Base-by-base conservation (phyloP, 2,329 filamentous ascomycete genomes). In the Fusarium sublunatum region DNA sequence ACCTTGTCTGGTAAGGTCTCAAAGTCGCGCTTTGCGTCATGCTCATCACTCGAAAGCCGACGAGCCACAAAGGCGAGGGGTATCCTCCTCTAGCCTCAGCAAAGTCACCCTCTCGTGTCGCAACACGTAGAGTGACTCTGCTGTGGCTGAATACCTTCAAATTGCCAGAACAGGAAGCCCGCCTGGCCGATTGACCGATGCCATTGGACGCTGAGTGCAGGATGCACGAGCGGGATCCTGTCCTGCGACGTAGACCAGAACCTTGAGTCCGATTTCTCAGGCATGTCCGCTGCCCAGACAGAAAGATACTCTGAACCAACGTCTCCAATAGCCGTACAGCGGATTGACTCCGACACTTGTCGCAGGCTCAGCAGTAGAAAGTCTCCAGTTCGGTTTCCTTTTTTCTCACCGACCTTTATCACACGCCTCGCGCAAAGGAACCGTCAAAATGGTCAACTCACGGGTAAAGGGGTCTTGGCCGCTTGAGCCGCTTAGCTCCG, bases 131-230 rank as follows among this genome's bases (percentile, higher is more conserved):
- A 49, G 52, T 42, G 35, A 55, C 55, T 46, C 58, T 51, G 26
- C 43, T 50, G 63, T 57, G 49, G 64, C 56, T 55, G 46, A 56
- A 68, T 64, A 25, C 55, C 48, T 22, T 69, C 52, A 60, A 52
- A 25, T 55, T 70, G 31, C 69, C 69, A 36, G 58, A 71, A 68
- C 57, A 62, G 67, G 69, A 70, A 71, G 65, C 54, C 36, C 58
- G 34, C 26, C 54, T 38, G 47, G 3, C 41, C 9, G 52, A 64
- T 42, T 50, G 38, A 43, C 31, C 40, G n/a, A 44, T 60, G 38
- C 47, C 56, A 71, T 71, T 71, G 69, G 69, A 43, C 55, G 48
- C 43, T 46, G 38, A 41, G 22, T 58, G 53, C 43, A 58, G 34
- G 49, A 45, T 62, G 53, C 59, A 58, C 52, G 34, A 35, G 53